These are phyloP conservation scores for Eucalyptus leucophloia DNA, from an alignment of 345 rosid genomes.

Conservation along the genomic window DNA sequence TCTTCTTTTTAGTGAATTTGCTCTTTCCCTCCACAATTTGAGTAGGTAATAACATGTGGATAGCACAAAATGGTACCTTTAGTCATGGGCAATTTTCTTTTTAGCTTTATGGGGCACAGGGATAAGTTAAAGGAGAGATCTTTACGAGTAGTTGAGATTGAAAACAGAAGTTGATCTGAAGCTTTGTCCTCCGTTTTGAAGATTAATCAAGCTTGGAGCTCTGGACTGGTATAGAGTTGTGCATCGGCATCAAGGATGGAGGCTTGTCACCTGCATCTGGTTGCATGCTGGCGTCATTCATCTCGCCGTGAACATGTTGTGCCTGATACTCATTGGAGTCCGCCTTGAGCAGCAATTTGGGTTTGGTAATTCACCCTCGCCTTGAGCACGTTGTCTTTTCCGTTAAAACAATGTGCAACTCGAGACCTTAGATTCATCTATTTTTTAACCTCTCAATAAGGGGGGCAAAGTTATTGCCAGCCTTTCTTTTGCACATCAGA, in stretches of 20 bases:
- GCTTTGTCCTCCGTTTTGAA: conserved; percentile 6
- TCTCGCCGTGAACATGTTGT: conserved; percentile 68
- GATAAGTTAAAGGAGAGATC: not conserved
- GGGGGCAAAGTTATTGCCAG: not conserved
- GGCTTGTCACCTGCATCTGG: conserved; percentile 87
- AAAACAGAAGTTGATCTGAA: not conserved
- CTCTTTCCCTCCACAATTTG: not conserved
- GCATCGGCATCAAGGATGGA: conserved; percentile 70
- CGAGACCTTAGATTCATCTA: not conserved
- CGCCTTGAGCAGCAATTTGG: conserved; percentile 97
- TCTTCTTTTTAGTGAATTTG: not conserved
- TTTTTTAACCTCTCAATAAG: not conserved
- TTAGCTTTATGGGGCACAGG: not conserved
- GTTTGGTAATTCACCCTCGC: conserved; percentile 51
- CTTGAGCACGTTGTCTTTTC: conserved; percentile 39
- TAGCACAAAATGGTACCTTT: not conserved
- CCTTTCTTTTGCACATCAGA: not conserved
- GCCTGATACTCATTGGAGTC: conserved; percentile 74
- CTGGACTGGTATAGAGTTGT: conserved; percentile 58
- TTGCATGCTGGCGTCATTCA: conserved; percentile 88
- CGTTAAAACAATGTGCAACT: not conserved
- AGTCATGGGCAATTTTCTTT: not conserved
- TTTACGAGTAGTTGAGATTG: not conserved
- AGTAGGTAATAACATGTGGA: not conserved
- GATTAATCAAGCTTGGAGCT: conserved; percentile 81